A percentile compares a stretch with the other conserved stretches of the same genome.
phyloP scores from a whole-genome alignment of 2,329 filamentous ascomycete species.

The Talaromyces piceae region DNA sequence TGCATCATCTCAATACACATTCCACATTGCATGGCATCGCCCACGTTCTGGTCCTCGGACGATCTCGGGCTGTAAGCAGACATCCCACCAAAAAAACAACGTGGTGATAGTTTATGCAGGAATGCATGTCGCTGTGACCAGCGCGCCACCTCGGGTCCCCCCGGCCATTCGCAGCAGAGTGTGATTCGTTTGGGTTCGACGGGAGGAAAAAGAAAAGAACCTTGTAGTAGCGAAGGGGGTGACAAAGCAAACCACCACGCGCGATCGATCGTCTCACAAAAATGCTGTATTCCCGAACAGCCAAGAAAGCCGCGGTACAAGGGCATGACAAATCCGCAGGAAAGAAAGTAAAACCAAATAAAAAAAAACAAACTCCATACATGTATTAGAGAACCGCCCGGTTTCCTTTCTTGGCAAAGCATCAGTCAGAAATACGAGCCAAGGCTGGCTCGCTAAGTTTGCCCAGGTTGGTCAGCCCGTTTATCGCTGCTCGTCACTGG shows the following conservation, averaged over 20 bases:
- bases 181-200: no score
- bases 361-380: not conserved
- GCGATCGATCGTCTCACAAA: not conserved
- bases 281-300: no score
- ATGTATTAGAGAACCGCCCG: not conserved
- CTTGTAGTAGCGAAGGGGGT: no score
- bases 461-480: conserved; percentile 1
- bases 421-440: not conserved
- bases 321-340: not conserved
- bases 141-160: no score
- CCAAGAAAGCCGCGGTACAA: not conserved
- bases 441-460: conserved; percentile 11
- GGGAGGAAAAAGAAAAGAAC: no score
- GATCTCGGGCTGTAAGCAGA: no score
- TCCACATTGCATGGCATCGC: no score
- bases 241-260: not conserved
- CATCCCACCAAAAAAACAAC: not conserved
- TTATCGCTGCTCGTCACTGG: not conserved
- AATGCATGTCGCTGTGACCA: not conserved
- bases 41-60: no score
- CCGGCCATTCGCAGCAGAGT: not conserved
- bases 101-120: not conserved
- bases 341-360: not conserved
- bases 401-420: not conserved
- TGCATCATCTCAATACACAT: no score